Percentiles rank a stretch among this genome's conserved stretches.
Evolutionary conservation across 331 rosid species (phyloP).

Genomic region (Telfairia occidentalis): DNA sequence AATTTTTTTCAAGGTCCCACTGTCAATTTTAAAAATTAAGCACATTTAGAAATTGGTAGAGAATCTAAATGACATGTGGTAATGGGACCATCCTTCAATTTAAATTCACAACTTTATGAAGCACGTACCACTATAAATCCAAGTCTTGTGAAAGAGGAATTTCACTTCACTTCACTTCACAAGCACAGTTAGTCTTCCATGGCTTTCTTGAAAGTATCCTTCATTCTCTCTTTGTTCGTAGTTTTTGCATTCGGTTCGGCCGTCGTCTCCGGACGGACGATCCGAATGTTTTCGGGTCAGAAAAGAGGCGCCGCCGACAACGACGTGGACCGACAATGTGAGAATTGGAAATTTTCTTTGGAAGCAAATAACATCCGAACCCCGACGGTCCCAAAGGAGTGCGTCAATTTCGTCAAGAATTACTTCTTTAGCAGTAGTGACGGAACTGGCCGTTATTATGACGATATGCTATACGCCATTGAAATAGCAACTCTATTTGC

Average conservation of each 20-base stretch:
- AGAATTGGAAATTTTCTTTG: constrained; percentile 60
- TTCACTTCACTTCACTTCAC: too few relatives aligned
- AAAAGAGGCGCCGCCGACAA: neutral
- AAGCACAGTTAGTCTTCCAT: constrained; percentile 7
- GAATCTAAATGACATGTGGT: too few relatives aligned
- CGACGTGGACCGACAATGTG: constrained; percentile 25
- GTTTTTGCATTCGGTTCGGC: neutral
- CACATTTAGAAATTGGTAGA: too few relatives aligned
- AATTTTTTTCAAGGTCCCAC: too few relatives aligned
- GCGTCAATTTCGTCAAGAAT: constrained; percentile 33
- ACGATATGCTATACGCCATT: constrained; percentile 28
- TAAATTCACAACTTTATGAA: too few relatives aligned
- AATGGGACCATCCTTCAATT: too few relatives aligned
- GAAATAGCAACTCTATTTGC: constrained; percentile 29
- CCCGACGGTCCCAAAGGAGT: constrained; percentile 38
- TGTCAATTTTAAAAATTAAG: too few relatives aligned
- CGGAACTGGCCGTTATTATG: constrained; percentile 26
- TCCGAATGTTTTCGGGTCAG: constrained; percentile 29
- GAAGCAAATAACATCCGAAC: constrained; percentile 72
- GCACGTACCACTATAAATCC: too few relatives aligned
- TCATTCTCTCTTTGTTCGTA: constrained; percentile 5
- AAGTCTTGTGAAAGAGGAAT: too few relatives aligned
- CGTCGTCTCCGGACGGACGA: constrained; percentile 19
- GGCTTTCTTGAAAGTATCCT: constrained; percentile 16
- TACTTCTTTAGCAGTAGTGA: constrained; percentile 22